Conservation (phyloP, 257 asterid species). For the Capsicum chinense region DNA sequence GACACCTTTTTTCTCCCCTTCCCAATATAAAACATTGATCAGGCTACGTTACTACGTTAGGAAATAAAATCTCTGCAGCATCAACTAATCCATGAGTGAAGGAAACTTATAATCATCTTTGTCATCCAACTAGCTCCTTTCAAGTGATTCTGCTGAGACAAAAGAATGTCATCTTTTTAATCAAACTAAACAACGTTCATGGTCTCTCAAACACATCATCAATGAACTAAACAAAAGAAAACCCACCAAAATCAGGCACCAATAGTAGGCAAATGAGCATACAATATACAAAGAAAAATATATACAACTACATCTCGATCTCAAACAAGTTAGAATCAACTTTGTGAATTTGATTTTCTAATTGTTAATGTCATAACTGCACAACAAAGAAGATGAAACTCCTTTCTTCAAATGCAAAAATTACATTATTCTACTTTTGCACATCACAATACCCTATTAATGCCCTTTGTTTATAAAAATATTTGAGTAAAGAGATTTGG, state of each 20-base stretch:
- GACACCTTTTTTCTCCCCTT: no score
- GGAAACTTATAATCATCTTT: no score
- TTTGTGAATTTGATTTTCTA: not conserved
- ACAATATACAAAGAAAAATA: not conserved
- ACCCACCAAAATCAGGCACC: not conserved
- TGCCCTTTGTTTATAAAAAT: conserved; percentile 12
- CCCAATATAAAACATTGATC: no score
- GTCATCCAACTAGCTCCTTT: no score
- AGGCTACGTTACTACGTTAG: no score
- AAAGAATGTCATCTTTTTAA: no score
- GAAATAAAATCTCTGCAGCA: no score
- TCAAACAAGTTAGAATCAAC: not conserved
- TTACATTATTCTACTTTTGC: not conserved
- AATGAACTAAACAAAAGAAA: not conserved
- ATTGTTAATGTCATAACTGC: not conserved
- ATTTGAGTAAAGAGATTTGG: not conserved
- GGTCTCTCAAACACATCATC: not conserved
- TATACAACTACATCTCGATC: not conserved
- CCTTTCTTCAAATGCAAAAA: not conserved
- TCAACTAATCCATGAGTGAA: no score
- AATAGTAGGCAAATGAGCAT: not conserved
- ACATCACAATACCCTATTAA: not conserved
- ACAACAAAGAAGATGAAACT: not conserved
- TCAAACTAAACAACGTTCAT: no score
- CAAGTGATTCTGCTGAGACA: no score